phyloP scores from a whole-genome alignment of 2,329 filamentous ascomycete genomes.

The Penicillium sp. region DNA sequence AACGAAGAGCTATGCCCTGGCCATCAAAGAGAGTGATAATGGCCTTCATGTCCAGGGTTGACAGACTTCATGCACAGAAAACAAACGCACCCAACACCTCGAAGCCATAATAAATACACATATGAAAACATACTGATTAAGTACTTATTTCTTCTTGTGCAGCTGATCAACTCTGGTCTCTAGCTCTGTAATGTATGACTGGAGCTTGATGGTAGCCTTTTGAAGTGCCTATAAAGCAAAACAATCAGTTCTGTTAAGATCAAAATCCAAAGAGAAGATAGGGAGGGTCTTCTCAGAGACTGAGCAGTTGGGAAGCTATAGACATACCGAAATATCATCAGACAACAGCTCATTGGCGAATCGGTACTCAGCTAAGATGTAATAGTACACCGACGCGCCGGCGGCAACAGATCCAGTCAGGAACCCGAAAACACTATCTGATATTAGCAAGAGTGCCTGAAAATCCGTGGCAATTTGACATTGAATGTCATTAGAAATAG shows the following conservation, averaged over 20 bases:
- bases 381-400: slow-evolving; percentile 82
- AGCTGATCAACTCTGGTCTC: slow-evolving; percentile 74
- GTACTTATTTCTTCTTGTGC: slow-evolving; percentile 64
- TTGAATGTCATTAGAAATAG: background rate
- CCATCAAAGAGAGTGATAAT: background rate
- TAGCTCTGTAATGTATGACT: slow-evolving; percentile 75
- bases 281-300: background rate
- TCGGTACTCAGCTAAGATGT: slow-evolving; percentile 90
- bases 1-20: background rate
- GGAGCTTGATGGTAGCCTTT: slow-evolving; percentile 80
- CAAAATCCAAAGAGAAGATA: background rate
- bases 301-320: background rate
- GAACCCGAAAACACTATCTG: slow-evolving; percentile 79
- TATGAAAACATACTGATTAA: background rate
- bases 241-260: slow-evolving; percentile 1
- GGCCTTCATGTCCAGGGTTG: background rate
- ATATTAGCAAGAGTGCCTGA: slow-evolving; percentile 5
- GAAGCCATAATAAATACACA: slow-evolving; percentile 13
- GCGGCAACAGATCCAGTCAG: slow-evolving; percentile 78
- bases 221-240: slow-evolving; percentile 68
- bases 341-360: slow-evolving; percentile 88
- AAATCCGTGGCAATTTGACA: background rate
- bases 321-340: slow-evolving; percentile 91
- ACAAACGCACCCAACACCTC: slow-evolving; percentile 7
- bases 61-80: slow-evolving; percentile 7